Percentiles rank a stretch among this genome's conserved stretches.
These are phyloP conservation scores for Cladophialophora carrionii DNA, from an alignment of 2,329 filamentous ascomycete species.

Conservation along the genomic window DNA sequence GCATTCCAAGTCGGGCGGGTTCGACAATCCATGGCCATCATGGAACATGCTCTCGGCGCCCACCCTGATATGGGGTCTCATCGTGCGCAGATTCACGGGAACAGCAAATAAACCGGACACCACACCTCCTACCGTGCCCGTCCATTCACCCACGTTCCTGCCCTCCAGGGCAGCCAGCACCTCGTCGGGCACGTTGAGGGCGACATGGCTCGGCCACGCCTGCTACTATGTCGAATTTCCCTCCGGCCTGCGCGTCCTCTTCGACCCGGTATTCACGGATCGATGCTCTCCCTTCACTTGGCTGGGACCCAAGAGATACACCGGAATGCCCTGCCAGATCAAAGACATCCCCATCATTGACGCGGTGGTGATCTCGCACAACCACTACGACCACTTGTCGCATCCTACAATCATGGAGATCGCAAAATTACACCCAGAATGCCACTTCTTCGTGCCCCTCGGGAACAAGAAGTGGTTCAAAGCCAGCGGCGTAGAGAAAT, in stretches of 20 bases:
- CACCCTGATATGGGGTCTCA: conserved; percentile 31
- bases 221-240: conserved; percentile 94
- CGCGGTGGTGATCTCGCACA: conserved; percentile 76
- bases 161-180: conserved; percentile 57
- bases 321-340: conserved; percentile 73
- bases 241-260: conserved; percentile 80
- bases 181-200: conserved; percentile 61
- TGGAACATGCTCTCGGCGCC: conserved; percentile 30
- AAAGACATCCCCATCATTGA: conserved; percentile 69
- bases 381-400: conserved; percentile 90
- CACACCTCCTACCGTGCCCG: conserved; percentile 65
- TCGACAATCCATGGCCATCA: conserved; percentile 52
- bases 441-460: conserved; percentile 84
- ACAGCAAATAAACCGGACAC: conserved; percentile 63
- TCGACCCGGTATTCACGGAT: conserved; percentile 90
- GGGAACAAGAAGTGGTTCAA: conserved; percentile 84
- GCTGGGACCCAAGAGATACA: conserved; percentile 74
- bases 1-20: conserved; percentile 46
- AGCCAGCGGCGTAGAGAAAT: conserved; percentile 68
- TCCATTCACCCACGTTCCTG: conserved; percentile 70
- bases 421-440: conserved; percentile 70
- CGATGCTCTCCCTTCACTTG: conserved; percentile 77
- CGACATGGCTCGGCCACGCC: conserved; percentile 94
- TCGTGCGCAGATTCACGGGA: conserved; percentile 52
- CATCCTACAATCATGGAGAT: conserved; percentile 74